These are phyloP conservation scores for Trichoderma endophyticum DNA, from an alignment of 2,329 filamentous ascomycete genomes.

Conservation along the genomic window DNA sequence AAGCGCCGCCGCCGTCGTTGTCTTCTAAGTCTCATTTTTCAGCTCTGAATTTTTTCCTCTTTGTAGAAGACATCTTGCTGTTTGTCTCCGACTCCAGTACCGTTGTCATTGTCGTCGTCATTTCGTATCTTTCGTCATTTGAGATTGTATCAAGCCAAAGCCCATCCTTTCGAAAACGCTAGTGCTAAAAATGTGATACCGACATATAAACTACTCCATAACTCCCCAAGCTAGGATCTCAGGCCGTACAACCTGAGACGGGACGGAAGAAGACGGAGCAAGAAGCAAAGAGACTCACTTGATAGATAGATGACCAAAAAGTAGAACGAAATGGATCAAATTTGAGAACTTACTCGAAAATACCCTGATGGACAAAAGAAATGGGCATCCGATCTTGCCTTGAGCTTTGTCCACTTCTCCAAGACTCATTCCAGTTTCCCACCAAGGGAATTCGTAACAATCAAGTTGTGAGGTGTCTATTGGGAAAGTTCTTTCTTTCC, in stretches of 20 bases:
- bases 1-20: not conserved
- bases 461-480: not conserved
- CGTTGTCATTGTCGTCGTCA: not conserved
- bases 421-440: not conserved
- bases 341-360: not conserved
- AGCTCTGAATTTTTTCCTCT: not conserved
- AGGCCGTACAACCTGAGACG: not conserved
- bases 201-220: not conserved
- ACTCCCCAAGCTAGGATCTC: not conserved
- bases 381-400: not conserved
- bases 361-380: not conserved
- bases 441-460: not conserved
- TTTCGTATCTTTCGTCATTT: fast-evolving
- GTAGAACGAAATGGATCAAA: not conserved
- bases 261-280: not conserved
- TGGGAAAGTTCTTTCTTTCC: not conserved
- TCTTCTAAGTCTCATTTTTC: not conserved
- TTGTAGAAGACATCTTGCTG: not conserved
- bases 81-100: not conserved
- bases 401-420: not conserved
- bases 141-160: not conserved
- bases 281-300: not conserved
- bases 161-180: not conserved
- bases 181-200: not conserved
- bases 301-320: not conserved